Evolutionary conservation across 345 rosid species (phyloP).

Genomic region (Moringa oleifera): DNA sequence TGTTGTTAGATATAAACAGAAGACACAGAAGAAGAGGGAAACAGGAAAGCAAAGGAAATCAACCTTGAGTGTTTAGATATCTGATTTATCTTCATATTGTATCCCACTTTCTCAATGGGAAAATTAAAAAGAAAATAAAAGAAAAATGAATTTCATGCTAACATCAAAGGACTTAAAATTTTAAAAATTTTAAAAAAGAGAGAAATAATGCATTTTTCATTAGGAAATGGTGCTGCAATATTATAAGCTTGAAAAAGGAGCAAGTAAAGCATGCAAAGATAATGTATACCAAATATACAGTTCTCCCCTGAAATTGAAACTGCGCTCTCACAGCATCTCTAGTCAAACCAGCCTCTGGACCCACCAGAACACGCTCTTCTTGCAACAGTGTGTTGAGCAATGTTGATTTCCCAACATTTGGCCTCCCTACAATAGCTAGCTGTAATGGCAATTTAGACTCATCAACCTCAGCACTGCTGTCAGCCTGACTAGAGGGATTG

Average conservation of each 20-base stretch:
- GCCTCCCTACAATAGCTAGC: conserved; percentile 89
- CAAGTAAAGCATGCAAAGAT: neutral
- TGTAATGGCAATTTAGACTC: conserved; percentile 79
- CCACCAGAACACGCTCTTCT: conserved; percentile 94
- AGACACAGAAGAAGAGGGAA: no score
- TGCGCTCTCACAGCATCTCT: conserved; percentile 91
- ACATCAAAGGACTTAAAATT: neutral
- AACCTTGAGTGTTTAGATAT: no score
- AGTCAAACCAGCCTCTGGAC: conserved; percentile 96
- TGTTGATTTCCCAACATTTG: conserved; percentile 97
- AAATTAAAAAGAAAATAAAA: no score
- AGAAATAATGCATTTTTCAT: neutral
- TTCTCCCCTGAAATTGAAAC: conserved; percentile 76
- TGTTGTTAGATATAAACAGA: no score
- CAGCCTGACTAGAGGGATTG: conserved; percentile 23
- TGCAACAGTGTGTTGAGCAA: conserved; percentile 76
- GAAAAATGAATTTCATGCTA: neutral
- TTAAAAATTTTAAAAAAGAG: no score
- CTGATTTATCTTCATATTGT: neutral
- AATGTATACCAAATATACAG: conserved; percentile 63
- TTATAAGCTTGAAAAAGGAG: neutral
- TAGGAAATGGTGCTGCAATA: neutral
- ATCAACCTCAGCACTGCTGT: conserved; percentile 41
- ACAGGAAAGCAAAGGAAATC: no score
- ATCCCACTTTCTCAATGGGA: neutral